phyloP scores from a whole-genome alignment of 176 grass and related monocot genomes.

The Carex scoparia region DNA sequence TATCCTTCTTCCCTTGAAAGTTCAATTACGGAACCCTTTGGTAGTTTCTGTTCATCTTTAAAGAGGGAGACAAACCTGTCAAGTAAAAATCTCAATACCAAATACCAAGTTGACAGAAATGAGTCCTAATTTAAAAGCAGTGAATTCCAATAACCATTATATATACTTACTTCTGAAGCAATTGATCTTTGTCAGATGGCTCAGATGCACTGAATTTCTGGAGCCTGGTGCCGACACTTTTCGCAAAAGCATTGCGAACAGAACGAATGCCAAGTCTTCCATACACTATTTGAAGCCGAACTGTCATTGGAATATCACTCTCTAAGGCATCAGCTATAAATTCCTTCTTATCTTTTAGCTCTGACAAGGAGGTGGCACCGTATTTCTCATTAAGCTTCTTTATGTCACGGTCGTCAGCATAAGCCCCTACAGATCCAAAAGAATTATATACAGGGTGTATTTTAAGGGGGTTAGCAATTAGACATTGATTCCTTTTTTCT shows the following conservation, averaged over 20 bases:
- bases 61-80: slow-evolving; percentile 84
- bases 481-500: too few species aligned
- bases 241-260: slow-evolving; percentile 64
- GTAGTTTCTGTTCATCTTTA: slow-evolving; percentile 89
- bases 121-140: not conserved
- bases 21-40: slow-evolving; percentile 79
- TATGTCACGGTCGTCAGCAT: slow-evolving; percentile 61
- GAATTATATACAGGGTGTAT: not conserved
- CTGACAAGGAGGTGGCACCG: slow-evolving; percentile 34
- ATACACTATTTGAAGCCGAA: slow-evolving; percentile 87
- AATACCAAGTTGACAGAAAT: not conserved
- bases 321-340: slow-evolving; percentile 52
- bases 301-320: slow-evolving; percentile 59
- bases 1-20: slow-evolving; percentile 77
- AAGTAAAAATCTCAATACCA: slow-evolving; percentile 5
- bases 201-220: slow-evolving; percentile 52
- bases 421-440: slow-evolving; percentile 50
- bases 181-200: slow-evolving; percentile 47
- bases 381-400: slow-evolving; percentile 56
- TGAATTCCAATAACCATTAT: not conserved
- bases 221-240: slow-evolving; percentile 68
- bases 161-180: slow-evolving; percentile 62
- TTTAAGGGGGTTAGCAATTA: not conserved
- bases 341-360: slow-evolving; percentile 48
- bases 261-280: slow-evolving; percentile 59